Evolutionary conservation across 106 monocot genomes (phyloP).

Genomic region (Gastrodia elata): DNA sequence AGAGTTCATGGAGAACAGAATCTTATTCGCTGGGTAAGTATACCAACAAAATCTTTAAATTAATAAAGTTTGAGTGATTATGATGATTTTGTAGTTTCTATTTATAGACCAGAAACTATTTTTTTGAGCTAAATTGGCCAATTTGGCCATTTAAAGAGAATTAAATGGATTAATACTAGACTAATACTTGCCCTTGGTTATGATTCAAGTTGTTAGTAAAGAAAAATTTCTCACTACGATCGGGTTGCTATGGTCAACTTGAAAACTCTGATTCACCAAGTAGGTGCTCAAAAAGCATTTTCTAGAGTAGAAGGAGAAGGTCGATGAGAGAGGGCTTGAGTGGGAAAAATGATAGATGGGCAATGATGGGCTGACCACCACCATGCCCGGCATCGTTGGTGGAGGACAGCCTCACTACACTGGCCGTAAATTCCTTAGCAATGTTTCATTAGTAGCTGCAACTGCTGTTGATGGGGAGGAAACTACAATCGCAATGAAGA

Average conservation of each 20-base stretch:
- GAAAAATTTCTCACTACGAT: not conserved
- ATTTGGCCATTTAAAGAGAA: not conserved
- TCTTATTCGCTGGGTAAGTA: slow-evolving; percentile 60
- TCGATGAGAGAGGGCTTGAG: too few relatives aligned
- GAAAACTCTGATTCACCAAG: too few relatives aligned
- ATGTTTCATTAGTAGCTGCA: too few relatives aligned
- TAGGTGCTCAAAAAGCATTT: too few relatives aligned
- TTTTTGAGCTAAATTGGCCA: not conserved
- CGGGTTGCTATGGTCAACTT: not conserved
- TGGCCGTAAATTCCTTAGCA: too few relatives aligned
- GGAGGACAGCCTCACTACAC: too few relatives aligned
- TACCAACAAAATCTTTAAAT: not conserved
- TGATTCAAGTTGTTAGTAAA: not conserved
- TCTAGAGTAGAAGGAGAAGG: too few relatives aligned
- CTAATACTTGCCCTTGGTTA: not conserved
- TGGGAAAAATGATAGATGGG: too few relatives aligned
- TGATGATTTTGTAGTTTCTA: not conserved
- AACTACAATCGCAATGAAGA: too few relatives aligned
- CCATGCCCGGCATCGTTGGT: too few relatives aligned
- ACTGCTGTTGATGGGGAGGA: too few relatives aligned
- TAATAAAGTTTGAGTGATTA: not conserved
- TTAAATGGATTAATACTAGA: not conserved
- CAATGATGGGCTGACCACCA: too few relatives aligned
- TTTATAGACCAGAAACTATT: not conserved
- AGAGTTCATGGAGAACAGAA: slow-evolving; percentile 44